Evolutionary conservation across 2,329 filamentous ascomycete genomes (phyloP).

Genomic region (Claviceps monticola): DNA sequence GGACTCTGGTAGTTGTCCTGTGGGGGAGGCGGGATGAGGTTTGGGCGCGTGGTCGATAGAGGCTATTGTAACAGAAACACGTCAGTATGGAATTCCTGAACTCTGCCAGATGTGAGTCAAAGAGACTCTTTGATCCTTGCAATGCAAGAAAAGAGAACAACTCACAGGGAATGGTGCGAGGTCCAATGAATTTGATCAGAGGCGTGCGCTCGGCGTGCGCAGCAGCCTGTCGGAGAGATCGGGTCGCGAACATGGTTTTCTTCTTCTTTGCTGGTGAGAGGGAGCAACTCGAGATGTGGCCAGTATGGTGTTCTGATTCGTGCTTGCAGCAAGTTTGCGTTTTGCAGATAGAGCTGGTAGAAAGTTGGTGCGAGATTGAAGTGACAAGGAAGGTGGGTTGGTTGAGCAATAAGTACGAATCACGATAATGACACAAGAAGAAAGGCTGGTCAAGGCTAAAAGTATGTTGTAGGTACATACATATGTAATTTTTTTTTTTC

Average conservation of each 20-base stretch:
- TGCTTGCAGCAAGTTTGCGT: neutral
- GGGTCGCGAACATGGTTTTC: slow-evolving; percentile 38
- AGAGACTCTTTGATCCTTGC: neutral
- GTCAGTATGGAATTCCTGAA: slow-evolving; percentile 9
- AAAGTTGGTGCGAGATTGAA: neutral
- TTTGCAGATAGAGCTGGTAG: neutral
- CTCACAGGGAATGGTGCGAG: slow-evolving; percentile 42
- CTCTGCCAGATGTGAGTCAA: too few species aligned
- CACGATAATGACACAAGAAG: neutral
- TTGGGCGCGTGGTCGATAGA: slow-evolving; percentile 58
- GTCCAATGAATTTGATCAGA: slow-evolving; percentile 49
- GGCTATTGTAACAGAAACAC: slow-evolving; percentile 29
- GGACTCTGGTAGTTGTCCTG: slow-evolving; percentile 44
- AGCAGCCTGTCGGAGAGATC: slow-evolving; percentile 43
- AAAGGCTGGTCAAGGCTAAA: neutral
- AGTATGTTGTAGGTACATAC: neutral
- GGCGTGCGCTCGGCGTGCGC: slow-evolving; percentile 46
- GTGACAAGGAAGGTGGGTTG: neutral
- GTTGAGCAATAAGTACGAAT: neutral
- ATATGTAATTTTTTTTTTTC: slow-evolving; percentile 3
- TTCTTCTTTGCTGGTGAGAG: neutral
- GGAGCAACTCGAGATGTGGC: neutral
- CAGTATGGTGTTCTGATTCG: neutral
- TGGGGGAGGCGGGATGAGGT: slow-evolving; percentile 59
- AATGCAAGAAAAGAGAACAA: neutral